Evolutionary conservation across 768 basidiomycete species (phyloP).

Genomic region (Xerocomellus intermedius): DNA sequence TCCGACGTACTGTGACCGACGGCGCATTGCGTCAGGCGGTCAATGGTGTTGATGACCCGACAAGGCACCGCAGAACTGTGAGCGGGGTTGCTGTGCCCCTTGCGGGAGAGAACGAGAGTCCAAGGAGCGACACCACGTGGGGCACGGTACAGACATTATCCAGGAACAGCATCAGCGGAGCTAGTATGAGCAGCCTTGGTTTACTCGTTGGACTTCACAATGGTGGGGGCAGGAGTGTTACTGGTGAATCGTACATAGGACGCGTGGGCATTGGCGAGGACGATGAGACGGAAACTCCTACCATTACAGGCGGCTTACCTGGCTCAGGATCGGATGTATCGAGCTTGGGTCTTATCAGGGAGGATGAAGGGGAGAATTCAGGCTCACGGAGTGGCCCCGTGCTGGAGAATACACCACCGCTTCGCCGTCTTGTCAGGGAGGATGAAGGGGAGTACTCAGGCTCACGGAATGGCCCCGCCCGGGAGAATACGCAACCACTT

Average conservation of each 20-base stretch:
- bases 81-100: conserved; percentile 16
- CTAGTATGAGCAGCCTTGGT: conserved; percentile 30
- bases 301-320: conserved; percentile 21
- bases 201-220: conserved; percentile 31
- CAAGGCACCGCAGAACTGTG: conserved; percentile 5
- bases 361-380: conserved; percentile 28
- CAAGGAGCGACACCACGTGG: conserved; percentile 37
- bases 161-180: conserved; percentile 16
- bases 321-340: conserved; percentile 19
- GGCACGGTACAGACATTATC: conserved; percentile 33
- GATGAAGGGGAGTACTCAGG: conserved; percentile 26
- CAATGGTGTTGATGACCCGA: conserved; percentile 10
- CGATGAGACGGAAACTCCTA: conserved; percentile 21
- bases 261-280: conserved; percentile 15
- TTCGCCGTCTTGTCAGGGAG: conserved; percentile 28
- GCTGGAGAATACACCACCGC: conserved; percentile 11
- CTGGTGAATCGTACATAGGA: conserved; percentile 19
- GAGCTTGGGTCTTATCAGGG: conserved; percentile 31
- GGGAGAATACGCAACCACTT: conserved; percentile 11
- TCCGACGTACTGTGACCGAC: conserved; percentile 24
- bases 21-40: conserved; percentile 3
- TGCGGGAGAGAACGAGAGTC: conserved; percentile 24
- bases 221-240: conserved; percentile 24
- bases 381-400: conserved; percentile 9
- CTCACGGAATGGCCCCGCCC: conserved; percentile 6